phyloP scores from a whole-genome alignment of 2,329 filamentous ascomycete species.

The Penicillium sp. region DNA sequence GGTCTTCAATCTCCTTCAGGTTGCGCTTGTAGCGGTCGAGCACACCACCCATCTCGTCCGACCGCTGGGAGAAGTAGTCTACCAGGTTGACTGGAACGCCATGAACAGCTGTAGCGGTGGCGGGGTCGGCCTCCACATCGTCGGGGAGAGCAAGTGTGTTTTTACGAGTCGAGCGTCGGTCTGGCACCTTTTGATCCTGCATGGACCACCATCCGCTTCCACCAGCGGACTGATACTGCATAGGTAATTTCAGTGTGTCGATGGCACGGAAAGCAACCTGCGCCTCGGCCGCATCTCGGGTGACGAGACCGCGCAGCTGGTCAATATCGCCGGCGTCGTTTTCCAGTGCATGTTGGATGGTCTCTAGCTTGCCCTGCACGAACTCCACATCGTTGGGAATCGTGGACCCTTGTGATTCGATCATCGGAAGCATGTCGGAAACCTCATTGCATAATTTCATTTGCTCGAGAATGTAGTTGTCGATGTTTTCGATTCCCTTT shows the following conservation, averaged over 20 bases:
- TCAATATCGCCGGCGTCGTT: constrained; percentile 66
- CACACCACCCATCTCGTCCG: constrained; percentile 65
- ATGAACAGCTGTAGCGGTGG: constrained; percentile 48
- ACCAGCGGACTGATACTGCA: constrained; percentile 61
- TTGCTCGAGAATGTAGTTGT: constrained; percentile 78
- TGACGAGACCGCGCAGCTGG: constrained; percentile 59
- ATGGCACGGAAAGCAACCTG: constrained; percentile 73
- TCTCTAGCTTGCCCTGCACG: constrained; percentile 64
- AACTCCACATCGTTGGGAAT: constrained; percentile 69
- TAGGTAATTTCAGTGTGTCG: constrained; percentile 73
- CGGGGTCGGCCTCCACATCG: constrained; percentile 45
- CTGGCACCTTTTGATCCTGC: constrained; percentile 43
- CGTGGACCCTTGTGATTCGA: constrained; percentile 66
- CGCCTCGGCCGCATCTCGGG: constrained; percentile 71
- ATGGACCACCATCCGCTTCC: constrained; percentile 47
- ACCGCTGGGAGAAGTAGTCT: constrained; percentile 65
- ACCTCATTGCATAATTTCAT: constrained; percentile 75
- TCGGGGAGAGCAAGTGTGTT: constrained; percentile 54
- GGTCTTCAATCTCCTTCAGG: constrained; percentile 67
- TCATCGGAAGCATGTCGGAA: constrained; percentile 69
- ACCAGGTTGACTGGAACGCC: constrained; percentile 64
- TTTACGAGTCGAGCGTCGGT: constrained; percentile 45
- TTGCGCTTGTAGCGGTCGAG: constrained; percentile 63
- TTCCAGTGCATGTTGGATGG: constrained; percentile 65
- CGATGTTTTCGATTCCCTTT: constrained; percentile 74